phyloP scores from a whole-genome alignment of 2,329 filamentous ascomycete species.

The Arthroderma sp. region DNA sequence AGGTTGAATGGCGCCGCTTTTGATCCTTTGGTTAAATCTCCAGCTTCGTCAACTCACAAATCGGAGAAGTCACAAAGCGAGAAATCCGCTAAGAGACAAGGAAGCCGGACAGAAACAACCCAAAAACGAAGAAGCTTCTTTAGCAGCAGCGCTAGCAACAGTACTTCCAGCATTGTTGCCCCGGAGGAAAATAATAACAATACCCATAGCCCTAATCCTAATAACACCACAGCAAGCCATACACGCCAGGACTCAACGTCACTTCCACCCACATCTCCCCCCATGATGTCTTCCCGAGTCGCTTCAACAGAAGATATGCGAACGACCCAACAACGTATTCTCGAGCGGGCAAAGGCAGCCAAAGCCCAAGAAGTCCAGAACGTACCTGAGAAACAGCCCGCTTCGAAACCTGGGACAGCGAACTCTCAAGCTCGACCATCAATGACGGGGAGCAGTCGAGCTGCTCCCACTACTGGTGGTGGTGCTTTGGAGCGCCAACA shows the following conservation, averaged over 20 bases:
- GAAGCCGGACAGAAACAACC: constrained; percentile 15
- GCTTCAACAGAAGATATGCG: constrained; percentile 12
- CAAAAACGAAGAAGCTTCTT: constrained; percentile 29
- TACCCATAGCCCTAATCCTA: too few relatives aligned
- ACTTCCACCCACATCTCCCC: constrained; percentile 4
- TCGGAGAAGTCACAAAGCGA: constrained; percentile 7
- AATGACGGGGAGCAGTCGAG: constrained; percentile 1
- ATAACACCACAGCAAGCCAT: constrained; percentile 4
- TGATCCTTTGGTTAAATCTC: constrained; percentile 11
- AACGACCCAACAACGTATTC: constrained; percentile 12
- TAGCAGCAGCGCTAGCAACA: constrained; percentile 14
- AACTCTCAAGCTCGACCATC: neutral
- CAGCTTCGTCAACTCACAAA: constrained; percentile 9
- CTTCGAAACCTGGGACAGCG: neutral
- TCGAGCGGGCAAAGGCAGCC: constrained; percentile 9
- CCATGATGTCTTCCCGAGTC: neutral
- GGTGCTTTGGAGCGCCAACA: neutral
- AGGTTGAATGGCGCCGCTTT: constrained; percentile 9
- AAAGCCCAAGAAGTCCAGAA: constrained; percentile 1
- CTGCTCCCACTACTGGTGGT: neutral
- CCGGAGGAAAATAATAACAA: neutral
- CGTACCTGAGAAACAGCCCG: neutral
- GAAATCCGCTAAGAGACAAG: constrained; percentile 9
- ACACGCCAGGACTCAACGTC: constrained; percentile 7
- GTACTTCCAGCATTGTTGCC: neutral